Percentiles rank a stretch among this genome's conserved stretches.
phyloP scores from a whole-genome alignment of 192 early-diverging fungal species.

The Umbelopsis sp. region DNA sequence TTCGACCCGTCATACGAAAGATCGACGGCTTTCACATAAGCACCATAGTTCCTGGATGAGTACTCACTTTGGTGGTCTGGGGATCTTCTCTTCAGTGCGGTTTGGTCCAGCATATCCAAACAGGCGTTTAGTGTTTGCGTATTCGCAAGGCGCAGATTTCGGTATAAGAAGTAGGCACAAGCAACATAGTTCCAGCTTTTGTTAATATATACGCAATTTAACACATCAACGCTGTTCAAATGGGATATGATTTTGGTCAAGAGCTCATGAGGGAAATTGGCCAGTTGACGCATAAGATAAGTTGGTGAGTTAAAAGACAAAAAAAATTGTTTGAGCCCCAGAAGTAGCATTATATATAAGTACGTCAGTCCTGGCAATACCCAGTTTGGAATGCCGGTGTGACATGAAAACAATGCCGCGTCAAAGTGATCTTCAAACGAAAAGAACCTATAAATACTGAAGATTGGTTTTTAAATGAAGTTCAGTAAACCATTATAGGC shows the following conservation, averaged over 20 bases:
- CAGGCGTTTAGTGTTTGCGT: not conserved
- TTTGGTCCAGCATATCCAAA: slow-evolving; percentile 1
- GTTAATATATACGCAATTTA: not conserved
- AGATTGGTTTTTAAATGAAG: no score
- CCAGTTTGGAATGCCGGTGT: no score
- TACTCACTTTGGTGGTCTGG: not conserved
- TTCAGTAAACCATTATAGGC: no score
- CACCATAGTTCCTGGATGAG: not conserved
- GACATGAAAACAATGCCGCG: no score
- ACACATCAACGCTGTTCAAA: not conserved
- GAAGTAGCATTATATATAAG: not conserved
- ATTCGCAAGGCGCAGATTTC: not conserved
- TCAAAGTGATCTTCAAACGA: no score
- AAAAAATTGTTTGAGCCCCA: not conserved
- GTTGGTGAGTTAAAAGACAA: not conserved
- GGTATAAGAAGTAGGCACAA: slow-evolving; percentile 7
- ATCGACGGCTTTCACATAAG: not conserved
- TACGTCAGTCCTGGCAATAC: no score
- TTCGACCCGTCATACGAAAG: not conserved
- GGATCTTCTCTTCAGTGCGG: not conserved
- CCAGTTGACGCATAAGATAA: not conserved
- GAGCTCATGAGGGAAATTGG: slow-evolving; percentile 7
- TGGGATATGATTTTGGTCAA: not conserved
- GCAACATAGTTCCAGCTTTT: slow-evolving; percentile 10
- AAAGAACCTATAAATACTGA: no score